Percentiles rank a stretch among this genome's conserved stretches.
Conservation (phyloP, 2,329 filamentous ascomycete species). For the Alternaria gaisen region DNA sequence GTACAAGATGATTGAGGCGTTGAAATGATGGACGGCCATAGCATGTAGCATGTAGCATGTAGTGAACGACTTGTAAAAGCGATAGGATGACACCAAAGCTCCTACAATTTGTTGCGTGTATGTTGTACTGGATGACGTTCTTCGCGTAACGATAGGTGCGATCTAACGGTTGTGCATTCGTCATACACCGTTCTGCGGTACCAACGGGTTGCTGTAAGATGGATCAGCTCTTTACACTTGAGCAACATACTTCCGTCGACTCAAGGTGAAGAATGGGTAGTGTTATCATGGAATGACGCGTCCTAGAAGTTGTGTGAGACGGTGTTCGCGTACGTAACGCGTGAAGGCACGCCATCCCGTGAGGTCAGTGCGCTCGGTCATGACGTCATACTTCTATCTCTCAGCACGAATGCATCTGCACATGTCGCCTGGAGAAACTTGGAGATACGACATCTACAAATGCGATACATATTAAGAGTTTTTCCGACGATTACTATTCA, state of each 20-base stretch:
- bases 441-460: background rate
- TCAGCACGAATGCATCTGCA: background rate
- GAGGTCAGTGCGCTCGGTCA: no score
- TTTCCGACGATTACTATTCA: background rate
- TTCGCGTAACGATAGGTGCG: background rate
- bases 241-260: background rate
- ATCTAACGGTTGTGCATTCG: background rate
- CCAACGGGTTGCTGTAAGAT: background rate
- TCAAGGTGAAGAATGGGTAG: rapidly evolving
- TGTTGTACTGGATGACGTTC: background rate
- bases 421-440: background rate
- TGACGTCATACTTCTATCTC: background rate
- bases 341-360: background rate
- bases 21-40: slow-evolving; percentile 15
- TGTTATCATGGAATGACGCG: background rate
- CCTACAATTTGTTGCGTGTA: background rate
- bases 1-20: slow-evolving; percentile 42
- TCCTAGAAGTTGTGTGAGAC: background rate
- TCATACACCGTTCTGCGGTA: background rate
- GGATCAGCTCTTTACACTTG: rapidly evolving
- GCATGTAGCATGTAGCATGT: background rate
- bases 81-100: background rate
- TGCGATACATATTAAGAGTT: rapidly evolving
- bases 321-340: background rate
- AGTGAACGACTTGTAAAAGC: rapidly evolving